phyloP scores from a whole-genome alignment of 1,284 basidiomycete genomes.

The Malassezia equina region DNA sequence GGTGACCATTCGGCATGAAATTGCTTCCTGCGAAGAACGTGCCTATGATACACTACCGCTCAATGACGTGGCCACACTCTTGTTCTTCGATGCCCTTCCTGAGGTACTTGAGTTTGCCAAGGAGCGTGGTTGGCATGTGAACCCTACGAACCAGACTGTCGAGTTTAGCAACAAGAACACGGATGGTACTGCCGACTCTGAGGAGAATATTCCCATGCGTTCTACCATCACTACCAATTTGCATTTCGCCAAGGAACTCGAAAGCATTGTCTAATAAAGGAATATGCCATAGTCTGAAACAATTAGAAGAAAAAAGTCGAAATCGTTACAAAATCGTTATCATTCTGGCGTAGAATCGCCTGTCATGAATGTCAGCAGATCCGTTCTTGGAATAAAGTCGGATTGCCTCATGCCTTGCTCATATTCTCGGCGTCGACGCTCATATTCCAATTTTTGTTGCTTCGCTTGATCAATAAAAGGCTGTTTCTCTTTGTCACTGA shows the following conservation, averaged over 20 bases:
- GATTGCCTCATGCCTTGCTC: constrained; percentile 12
- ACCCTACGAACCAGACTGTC: constrained; percentile 46
- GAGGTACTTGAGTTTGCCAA: constrained; percentile 69
- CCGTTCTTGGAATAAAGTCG: constrained; percentile 12
- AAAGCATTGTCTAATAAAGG: constrained; percentile 38
- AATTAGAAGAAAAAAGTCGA: not conserved
- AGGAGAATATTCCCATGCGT: constrained; percentile 34
- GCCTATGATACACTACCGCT: constrained; percentile 78
- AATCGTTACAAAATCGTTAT: not conserved
- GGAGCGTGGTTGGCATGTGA: constrained; percentile 51
- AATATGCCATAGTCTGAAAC: not conserved
- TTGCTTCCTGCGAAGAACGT: constrained; percentile 80
- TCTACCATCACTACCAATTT: constrained; percentile 42
- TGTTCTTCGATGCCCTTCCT: constrained; percentile 72
- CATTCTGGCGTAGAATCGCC: no score
- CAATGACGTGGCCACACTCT: constrained; percentile 72
- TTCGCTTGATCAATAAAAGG: constrained; percentile 40
- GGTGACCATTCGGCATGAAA: constrained; percentile 90
- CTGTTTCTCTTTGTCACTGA: constrained; percentile 74
- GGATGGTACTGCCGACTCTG: not conserved
- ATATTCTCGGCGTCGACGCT: constrained; percentile 34
- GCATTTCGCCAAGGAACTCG: constrained; percentile 45
- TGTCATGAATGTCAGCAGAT: not conserved
- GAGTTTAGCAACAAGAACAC: constrained; percentile 31
- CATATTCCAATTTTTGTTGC: constrained; percentile 40